Conservation (phyloP, 257 asterid genomes). For the Petrea volubilis region DNA sequence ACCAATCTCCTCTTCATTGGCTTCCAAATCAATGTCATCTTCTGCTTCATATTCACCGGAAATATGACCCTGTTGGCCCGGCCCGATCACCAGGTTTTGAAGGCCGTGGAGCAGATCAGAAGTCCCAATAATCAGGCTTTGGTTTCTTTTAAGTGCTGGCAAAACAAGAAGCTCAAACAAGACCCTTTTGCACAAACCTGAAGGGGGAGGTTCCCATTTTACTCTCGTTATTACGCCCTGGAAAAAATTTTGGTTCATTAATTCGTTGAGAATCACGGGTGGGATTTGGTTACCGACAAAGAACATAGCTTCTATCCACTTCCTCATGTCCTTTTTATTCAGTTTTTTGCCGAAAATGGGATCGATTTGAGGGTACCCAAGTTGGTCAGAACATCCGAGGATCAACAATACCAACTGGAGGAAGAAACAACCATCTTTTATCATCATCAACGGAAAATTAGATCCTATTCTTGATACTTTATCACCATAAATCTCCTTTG, state of each 20-base stretch:
- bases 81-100: conserved; percentile 18
- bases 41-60: not conserved
- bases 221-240: not conserved
- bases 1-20: conserved; percentile 3
- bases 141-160: not conserved
- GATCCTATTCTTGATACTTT: not conserved
- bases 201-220: not conserved
- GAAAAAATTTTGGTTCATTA: conserved; percentile 8
- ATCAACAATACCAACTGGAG: conserved; percentile 20
- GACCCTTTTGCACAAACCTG: not conserved
- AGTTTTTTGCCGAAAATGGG: not conserved
- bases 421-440: conserved; percentile 28
- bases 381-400: not conserved
- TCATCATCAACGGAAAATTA: conserved; percentile 22
- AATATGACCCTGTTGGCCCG: not conserved
- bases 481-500: not conserved
- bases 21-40: conserved; percentile 11
- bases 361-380: not conserved
- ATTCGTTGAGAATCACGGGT: conserved; percentile 10
- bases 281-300: conserved; percentile 21
- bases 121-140: not conserved
- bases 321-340: not conserved
- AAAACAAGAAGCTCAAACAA: conserved; percentile 1
- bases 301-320: conserved; percentile 26
- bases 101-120: conserved; percentile 32